Percentiles rank a stretch among this genome's conserved stretches.
These are phyloP conservation scores for Colletotrichum sp. DNA, from an alignment of 2,329 filamentous ascomycete genomes.

Conservation along the genomic window DNA sequence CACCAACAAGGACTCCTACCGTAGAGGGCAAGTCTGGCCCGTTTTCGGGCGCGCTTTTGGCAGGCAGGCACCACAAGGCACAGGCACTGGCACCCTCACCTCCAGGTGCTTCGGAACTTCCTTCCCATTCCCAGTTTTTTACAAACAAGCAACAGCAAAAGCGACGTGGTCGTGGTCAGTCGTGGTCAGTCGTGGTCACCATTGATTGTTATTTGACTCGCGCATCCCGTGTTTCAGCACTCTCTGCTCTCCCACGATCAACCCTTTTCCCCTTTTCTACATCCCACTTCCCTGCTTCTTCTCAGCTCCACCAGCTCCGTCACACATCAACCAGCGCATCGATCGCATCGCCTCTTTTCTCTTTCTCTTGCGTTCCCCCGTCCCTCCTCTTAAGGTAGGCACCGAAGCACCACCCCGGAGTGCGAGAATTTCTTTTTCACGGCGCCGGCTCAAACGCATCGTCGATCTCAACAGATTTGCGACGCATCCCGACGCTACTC, in stretches of 20 bases:
- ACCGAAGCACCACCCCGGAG: background rate
- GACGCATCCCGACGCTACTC: background rate
- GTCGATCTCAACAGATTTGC: slow-evolving; percentile 11
- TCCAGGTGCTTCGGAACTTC: background rate
- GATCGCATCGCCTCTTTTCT: background rate
- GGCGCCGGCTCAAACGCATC: background rate
- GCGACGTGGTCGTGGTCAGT: background rate
- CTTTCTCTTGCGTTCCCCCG: too few species aligned
- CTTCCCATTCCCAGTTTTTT: background rate
- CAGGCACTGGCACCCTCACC: background rate
- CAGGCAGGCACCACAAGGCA: background rate
- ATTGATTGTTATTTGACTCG: slow-evolving; percentile 12
- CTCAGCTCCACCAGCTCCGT: background rate
- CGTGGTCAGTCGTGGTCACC: background rate
- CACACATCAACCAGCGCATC: background rate
- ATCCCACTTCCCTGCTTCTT: background rate
- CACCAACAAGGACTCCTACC: background rate
- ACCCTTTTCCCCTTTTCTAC: background rate
- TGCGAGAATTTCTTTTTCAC: background rate
- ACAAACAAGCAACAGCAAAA: background rate
- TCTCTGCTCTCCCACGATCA: background rate
- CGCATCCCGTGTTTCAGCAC: slow-evolving; percentile 6
- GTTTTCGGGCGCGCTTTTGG: background rate
- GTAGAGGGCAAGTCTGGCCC: background rate
- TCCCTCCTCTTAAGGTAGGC: too few species aligned